phyloP scores from a whole-genome alignment of 2,329 filamentous ascomycete genomes.

The Amauroascus niger region DNA sequence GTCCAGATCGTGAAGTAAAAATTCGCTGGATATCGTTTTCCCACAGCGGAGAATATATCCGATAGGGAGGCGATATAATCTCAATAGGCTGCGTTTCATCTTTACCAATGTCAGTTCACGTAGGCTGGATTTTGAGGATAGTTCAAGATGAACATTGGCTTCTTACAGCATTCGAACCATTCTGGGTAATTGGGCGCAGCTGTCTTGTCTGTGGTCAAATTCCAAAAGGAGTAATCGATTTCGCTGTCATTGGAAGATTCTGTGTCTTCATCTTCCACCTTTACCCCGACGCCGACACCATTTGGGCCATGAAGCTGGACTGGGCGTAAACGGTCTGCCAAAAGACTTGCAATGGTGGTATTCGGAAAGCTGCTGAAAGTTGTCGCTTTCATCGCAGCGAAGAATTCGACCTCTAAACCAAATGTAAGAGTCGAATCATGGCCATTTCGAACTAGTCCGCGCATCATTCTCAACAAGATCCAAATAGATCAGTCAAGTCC shows the following conservation, averaged over 20 bases:
- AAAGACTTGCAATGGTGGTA: constrained; percentile 10
- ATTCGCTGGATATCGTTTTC: constrained; percentile 16
- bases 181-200: constrained; percentile 9
- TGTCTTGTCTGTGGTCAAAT: constrained; percentile 11
- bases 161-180: constrained; percentile 16
- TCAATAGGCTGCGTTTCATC: constrained; percentile 16
- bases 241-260: neutral
- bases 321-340: constrained; percentile 11
- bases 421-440: constrained; percentile 13
- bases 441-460: constrained; percentile 1
- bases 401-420: constrained; percentile 16
- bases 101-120: constrained; percentile 4
- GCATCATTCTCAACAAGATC: constrained; percentile 8
- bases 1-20: constrained; percentile 11
- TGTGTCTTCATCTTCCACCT: constrained; percentile 6
- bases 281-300: constrained; percentile 8
- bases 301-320: constrained; percentile 8
- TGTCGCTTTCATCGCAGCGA: constrained; percentile 15
- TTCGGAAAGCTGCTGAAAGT: constrained; percentile 10
- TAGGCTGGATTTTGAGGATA: neutral
- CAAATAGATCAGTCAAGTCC: neutral
- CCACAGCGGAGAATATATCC: constrained; percentile 7
- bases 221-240: constrained; percentile 14
- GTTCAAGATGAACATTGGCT: neutral
- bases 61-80: constrained; percentile 17